Base-by-base conservation (phyloP, 306 rosid genomes). In the Casuarina glauca region DNA sequence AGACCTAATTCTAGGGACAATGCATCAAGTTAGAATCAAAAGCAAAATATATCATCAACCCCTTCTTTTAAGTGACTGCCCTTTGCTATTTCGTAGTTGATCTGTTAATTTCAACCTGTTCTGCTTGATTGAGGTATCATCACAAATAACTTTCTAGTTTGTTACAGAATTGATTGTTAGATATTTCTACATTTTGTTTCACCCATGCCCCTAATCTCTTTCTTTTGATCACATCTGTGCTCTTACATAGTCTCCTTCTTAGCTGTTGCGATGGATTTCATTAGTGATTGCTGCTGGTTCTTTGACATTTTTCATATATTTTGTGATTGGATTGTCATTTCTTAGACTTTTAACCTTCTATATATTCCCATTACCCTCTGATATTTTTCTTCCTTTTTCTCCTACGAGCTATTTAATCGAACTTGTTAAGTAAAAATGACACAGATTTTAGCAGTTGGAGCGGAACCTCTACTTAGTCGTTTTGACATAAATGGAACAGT, bases 371-470 rank as follows among this genome's bases (percentile, higher is more conserved):
- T 54, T 52, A 54, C 32, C 35, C n/a, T 54, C 32, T 5, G 61
- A 54, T 54, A 54, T 54, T 54, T 54, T 13, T 3, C 61, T 54
- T 17, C 61, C 32, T 5, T 54, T 4, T 58, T 58, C 32, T 64
- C 70, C 48, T 5, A 16, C 41, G 15, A 39, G 10, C 15, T 13
- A 66, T 16, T 12, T 66, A 13, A 66, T 41, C 42, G 50, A 42
- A 7, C 70, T 84, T 61, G 54, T 4, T 79, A 26, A 35, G 38
- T 19, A 58, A 42, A 3, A 61, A 61, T 10, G 11, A 67, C 16
- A 67, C 91, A 92, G 98, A 82, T 94, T 84, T 70, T 94, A 80
- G 89, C 92, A 12, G 92, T 92, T 69, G 98, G 98, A 43, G 96
- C 96, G 39, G 94, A 89, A 81, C 98, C 96, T 76, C 81, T 85